Evolutionary conservation across 495 filamentous ascomycete genomes (phyloP), one percentile per base, ranked within the genome.

Genomic region (Penicillium roqueforti): DNA sequence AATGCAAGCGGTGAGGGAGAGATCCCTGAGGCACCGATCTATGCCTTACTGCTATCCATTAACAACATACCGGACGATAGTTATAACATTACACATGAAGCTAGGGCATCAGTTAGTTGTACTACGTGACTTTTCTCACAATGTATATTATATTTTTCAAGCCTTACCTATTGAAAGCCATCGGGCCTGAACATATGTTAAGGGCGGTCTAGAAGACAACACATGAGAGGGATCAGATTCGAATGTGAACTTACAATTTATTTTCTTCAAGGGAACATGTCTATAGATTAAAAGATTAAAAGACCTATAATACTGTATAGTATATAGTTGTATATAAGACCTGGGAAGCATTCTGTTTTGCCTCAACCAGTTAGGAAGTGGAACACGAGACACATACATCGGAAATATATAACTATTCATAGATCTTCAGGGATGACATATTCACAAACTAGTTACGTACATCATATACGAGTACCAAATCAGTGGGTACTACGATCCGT

Each of bases 1-100:
- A 20, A 44, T 46, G 40, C 56, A 59, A 62, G 57, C 60, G 61
- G 61, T 60, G 57, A 61, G 42, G 48, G 41, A 16, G 19, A 54
- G 42, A 26, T 51, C 34, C 49, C 43, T 31, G 36, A 51, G 44
- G 43, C 41, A 38, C 32, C 32, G 32, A 36, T 36, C 32, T 3
- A 16, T 16, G 32, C 32, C 32, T 36, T 36, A 36, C 14, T 16
- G 32, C 16, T 36, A 36, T 36, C n/a, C n/a, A n/a, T n/a, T n/a
- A n/a, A n/a, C n/a, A n/a, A n/a, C n/a, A n/a, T n/a, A n/a, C n/a
- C n/a, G n/a, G n/a, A n/a, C n/a, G n/a, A n/a, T n/a, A n/a, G n/a
- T n/a, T n/a, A n/a, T n/a, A n/a, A n/a, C n/a, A n/a, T n/a, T n/a
- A n/a, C n/a, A 46, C 16, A 46, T 28, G 22, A n/a, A n/a, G n/a